Conservation (phyloP, 768 basidiomycete species). For the Hortiboletus campestris region DNA sequence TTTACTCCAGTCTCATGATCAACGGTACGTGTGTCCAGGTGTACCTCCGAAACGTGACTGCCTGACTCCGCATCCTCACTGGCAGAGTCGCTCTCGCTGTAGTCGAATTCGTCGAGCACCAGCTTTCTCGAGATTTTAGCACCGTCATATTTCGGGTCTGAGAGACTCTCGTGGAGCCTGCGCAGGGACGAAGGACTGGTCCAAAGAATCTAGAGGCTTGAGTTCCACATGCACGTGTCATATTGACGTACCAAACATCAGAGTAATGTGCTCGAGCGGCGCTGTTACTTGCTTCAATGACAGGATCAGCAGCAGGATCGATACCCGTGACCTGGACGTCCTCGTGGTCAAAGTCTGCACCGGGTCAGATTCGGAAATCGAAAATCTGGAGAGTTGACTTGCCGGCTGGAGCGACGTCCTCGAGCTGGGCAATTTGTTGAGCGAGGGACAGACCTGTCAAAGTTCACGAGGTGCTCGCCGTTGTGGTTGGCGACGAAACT, state of each 20-base stretch:
- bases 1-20: constrained; percentile 14
- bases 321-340: constrained; percentile 48
- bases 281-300: constrained; percentile 29
- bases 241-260: constrained; percentile 67
- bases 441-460: constrained; percentile 55
- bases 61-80: constrained; percentile 17
- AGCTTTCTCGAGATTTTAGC: constrained; percentile 60
- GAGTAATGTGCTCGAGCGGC: constrained; percentile 75
- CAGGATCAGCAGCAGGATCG: constrained; percentile 38
- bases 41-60: constrained; percentile 20
- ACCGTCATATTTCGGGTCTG: constrained; percentile 80
- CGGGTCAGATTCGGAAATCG: constrained; percentile 4
- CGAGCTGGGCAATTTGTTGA: constrained; percentile 80
- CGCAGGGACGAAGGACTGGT: constrained; percentile 68
- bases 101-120: constrained; percentile 40
- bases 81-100: constrained; percentile 7
- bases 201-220: not conserved
- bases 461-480: constrained; percentile 1
- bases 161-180: constrained; percentile 58
- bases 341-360: constrained; percentile 73
- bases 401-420: constrained; percentile 71
- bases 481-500: constrained; percentile 8
- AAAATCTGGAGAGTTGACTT: constrained; percentile 23
- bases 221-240: constrained; percentile 7
- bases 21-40: constrained; percentile 1